phyloP scores from a whole-genome alignment of 2,329 filamentous ascomycete genomes.

The Trichoderma simmonsii region DNA sequence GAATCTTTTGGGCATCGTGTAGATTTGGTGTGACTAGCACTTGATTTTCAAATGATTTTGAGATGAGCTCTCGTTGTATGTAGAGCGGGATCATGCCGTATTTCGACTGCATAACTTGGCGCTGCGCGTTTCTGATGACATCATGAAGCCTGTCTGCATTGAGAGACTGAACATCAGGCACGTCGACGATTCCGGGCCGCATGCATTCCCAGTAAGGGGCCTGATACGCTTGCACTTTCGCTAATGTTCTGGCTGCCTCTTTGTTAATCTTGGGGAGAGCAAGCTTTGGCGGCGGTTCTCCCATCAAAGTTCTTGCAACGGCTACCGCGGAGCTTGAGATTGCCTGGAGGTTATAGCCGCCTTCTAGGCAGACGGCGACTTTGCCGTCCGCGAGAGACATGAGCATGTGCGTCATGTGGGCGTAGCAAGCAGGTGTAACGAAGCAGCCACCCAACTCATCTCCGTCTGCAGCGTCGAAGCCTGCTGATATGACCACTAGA shows the following conservation, averaged over 20 bases:
- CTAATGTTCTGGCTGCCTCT: conserved; percentile 54
- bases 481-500: conserved; percentile 89
- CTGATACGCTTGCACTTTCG: conserved; percentile 58
- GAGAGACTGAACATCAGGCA: conserved; percentile 50
- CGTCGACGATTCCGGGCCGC: conserved; percentile 61
- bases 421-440: conserved; percentile 86
- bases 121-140: conserved; percentile 74
- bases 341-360: conserved; percentile 89
- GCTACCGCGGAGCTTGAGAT: conserved; percentile 91
- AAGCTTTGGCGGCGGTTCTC: conserved; percentile 74
- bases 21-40: conserved; percentile 77
- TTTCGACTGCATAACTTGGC: conserved; percentile 65
- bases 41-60: conserved; percentile 79
- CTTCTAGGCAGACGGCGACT: conserved; percentile 88
- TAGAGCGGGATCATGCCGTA: conserved; percentile 77
- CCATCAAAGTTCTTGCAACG: conserved; percentile 90
- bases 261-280: conserved; percentile 54
- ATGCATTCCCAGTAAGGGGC: conserved; percentile 85
- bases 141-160: conserved; percentile 69
- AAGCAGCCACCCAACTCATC: conserved; percentile 92
- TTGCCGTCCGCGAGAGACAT: conserved; percentile 92
- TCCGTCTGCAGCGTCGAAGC: conserved; percentile 92
- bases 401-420: conserved; percentile 98
- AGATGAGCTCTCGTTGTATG: conserved; percentile 70
- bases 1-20: conserved; percentile 60